These are phyloP conservation scores for Beauveria sp. DNA, from an alignment of 2,329 filamentous ascomycete species.

Conservation along the genomic window DNA sequence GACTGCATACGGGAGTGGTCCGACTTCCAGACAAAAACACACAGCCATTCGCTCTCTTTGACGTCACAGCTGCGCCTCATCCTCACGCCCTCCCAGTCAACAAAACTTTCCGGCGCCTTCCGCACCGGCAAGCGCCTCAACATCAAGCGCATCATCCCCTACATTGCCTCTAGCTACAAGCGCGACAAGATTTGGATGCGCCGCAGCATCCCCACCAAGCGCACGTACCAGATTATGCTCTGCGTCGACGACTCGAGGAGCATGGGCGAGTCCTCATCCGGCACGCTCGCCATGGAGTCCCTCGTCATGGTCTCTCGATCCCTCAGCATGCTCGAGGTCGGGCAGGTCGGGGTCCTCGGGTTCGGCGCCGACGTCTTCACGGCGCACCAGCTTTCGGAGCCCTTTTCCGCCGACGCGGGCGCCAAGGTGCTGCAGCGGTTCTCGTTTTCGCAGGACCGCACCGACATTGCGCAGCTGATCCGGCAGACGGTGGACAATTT, in stretches of 20 bases:
- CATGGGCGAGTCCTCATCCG: constrained; percentile 77
- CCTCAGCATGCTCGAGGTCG: constrained; percentile 87
- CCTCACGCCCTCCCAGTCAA: constrained; percentile 86
- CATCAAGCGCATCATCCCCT: constrained; percentile 98
- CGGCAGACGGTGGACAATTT: constrained; percentile 74
- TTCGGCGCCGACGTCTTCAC: constrained; percentile 81
- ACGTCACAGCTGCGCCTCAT: constrained; percentile 95
- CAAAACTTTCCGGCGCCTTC: constrained; percentile 93
- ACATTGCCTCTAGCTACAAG: constrained; percentile 97
- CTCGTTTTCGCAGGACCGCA: constrained; percentile 75
- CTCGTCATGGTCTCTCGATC: constrained; percentile 84
- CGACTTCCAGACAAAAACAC: constrained; percentile 75
- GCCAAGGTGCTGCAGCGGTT: constrained; percentile 81
- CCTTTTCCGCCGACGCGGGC: constrained; percentile 70
- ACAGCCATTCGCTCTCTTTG: constrained; percentile 77
- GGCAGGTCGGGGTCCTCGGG: constrained; percentile 83
- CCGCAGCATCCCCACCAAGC: constrained; percentile 81
- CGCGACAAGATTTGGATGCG: constrained; percentile 99
- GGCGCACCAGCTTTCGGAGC: constrained; percentile 75
- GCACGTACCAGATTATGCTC: constrained; percentile 93
- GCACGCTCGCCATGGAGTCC: constrained; percentile 82
- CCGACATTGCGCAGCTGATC: constrained; percentile 75
- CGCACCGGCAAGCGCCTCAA: constrained; percentile 96
- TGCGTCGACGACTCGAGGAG: constrained; percentile 93
- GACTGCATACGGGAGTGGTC: constrained; percentile 72